Conservation (phyloP, 2,329 filamentous ascomycete species). For the Biscogniauxia mediterranea region DNA sequence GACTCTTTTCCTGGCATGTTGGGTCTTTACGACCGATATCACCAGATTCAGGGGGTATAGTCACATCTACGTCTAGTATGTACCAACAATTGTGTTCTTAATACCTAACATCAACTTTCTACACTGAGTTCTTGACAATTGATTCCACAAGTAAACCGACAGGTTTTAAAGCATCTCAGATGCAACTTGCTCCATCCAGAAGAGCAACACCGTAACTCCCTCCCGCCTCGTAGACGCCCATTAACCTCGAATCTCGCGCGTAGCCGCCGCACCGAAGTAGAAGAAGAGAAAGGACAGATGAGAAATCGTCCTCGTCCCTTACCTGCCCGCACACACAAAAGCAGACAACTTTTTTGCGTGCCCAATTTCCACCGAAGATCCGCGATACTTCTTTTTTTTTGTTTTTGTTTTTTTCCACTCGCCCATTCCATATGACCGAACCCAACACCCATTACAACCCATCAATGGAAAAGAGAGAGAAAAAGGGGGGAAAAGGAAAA, state of each 20-base stretch:
- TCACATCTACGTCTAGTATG: not conserved
- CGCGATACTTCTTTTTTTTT: no score
- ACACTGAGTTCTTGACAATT: not conserved
- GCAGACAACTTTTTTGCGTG: no score
- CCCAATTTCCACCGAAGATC: not conserved
- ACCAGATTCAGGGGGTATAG: not conserved
- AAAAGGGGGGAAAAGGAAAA: no score
- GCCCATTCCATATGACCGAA: not conserved
- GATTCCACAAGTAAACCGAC: not conserved
- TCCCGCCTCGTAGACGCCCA: not conserved
- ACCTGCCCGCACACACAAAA: no score
- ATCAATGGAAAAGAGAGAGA: not conserved
- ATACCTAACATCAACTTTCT: not conserved
- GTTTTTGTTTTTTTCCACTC: no score
- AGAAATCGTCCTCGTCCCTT: no score
- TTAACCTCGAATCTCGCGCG: not conserved
- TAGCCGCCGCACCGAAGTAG: not conserved
- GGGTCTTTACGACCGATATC: not conserved
- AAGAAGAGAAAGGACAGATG: not conserved
- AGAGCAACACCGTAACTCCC: not conserved
- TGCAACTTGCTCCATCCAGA: not conserved
- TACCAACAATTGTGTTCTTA: not conserved
- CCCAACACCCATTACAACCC: not conserved
- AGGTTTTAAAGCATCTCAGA: not conserved
- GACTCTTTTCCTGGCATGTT: not conserved